Base-by-base conservation (phyloP, 148 eudicot genomes). In the Amaranthus cruentus region DNA sequence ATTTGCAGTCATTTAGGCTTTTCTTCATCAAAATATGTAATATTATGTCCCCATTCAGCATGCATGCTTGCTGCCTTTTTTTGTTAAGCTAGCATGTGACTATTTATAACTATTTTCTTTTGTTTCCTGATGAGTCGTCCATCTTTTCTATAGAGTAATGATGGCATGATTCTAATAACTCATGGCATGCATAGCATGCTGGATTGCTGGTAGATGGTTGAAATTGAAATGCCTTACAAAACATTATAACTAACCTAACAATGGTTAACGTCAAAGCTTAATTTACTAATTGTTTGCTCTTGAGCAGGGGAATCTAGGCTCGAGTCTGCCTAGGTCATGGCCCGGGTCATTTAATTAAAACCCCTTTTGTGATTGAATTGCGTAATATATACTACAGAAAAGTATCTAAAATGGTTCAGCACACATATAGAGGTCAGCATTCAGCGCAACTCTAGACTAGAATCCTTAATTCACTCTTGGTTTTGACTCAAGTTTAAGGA, bases 11-110 rank as follows among this genome's bases (percentile, higher is more conserved):
- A 50, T 28, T 28, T 50, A 64, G 53, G 60, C 71, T 69, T 68
- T 63, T 50, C 65, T 62, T 62, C 47, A 56, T 11, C 38, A 28
- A 28, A 28, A 28, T 52, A 49, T 59, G 51, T 75, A 71, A 63
- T 46, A 51, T 9, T 68, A 9, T 64, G 74, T 70, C 6, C 62
- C 51, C 1, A 14, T 73, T 53, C 81, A 73, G 59, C 68, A 74
- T 70, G 71, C 53, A 49, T 43, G 18, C 43, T 18, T 12, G 55
- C 49, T 48, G 56, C 58, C 44, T 46, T 28, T 55, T 62, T 61
- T 75, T 18, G 18, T 42, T 73, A 42, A 46, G 18, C 14, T 8
- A 47, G 38, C 56, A 11, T 54, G 2, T 47, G 57, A 68, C 51
- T 1, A 71, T 15, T 21, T 55, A n/a, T 9, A 28, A 28, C 38